Evolutionary conservation across 768 basidiomycete species (phyloP), one percentile per base, ranked within the genome.

Genomic region (Chalciporus pseudorubinellus): DNA sequence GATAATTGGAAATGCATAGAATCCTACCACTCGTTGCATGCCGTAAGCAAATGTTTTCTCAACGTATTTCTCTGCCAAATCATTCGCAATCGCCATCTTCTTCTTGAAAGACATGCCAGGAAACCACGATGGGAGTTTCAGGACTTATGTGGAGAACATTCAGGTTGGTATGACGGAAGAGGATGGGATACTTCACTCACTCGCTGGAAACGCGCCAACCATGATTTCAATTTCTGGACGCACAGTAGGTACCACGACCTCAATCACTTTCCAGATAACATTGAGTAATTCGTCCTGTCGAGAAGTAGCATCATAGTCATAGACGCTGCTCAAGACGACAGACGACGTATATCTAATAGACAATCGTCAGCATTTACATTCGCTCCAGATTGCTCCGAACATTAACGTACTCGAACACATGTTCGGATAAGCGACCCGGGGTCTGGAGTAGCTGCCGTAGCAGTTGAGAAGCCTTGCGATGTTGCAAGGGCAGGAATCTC

Each of bases 361-460:
- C 19, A 46, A 24, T 28, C n/a, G 22, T 31, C 11, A 7, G 16
- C 16, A 34, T 42, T 36, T 22, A 41, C 3, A 1, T 22, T 48
- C 13, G 24, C 18, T 19, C 31, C 26, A 28, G 26, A 28, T 28
- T 28, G 26, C 26, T 28, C 11, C 64, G 40, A 64, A 60, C 12
- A 71, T 46, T 39, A 69, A 67, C n/a, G n/a, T n/a, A n/a, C n/a
- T n/a, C n/a, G n/a, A n/a, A n/a, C n/a, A n/a, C n/a, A n/a, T n/a
- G n/a, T 14, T 59, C 62, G 12, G 64, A 44, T 24, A 70, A 55
- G 39, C 63, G 56, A 6, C 69, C 66, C 26, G 70, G 68, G 10
- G 59, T 51, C 12, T 68, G 63, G 3, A 71, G 39, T 12, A 74
- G 59, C 7, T 60, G 60, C 2, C 59, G 61, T 19, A 74, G 63